Conservation (phyloP, 2,329 filamentous ascomycete species). For the Dactylellina cionopaga region DNA sequence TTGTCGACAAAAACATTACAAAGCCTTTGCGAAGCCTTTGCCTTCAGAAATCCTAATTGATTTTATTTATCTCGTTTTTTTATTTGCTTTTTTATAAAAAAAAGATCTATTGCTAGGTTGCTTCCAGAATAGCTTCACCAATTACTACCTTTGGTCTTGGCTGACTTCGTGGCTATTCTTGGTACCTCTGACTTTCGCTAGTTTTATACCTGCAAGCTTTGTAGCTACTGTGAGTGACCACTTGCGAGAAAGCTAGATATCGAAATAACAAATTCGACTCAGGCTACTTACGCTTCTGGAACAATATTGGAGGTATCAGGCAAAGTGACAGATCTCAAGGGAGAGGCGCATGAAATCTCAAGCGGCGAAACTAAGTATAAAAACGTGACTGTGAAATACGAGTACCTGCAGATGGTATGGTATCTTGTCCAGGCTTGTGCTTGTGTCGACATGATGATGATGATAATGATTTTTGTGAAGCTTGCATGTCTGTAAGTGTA, state of each 20-base stretch:
- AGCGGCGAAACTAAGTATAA: slow-evolving; percentile 29
- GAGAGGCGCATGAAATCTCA: slow-evolving; percentile 22
- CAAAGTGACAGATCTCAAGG: slow-evolving; percentile 28
- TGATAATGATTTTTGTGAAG: no score
- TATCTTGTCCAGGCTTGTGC: no score
- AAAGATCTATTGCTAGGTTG: no score
- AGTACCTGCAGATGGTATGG: slow-evolving; percentile 38
- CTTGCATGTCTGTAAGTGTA: no score
- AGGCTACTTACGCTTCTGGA: slow-evolving; percentile 13
- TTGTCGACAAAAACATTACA: slow-evolving; percentile 14
- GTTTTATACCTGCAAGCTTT: no score
- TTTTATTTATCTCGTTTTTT: neutral
- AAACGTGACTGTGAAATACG: slow-evolving; percentile 30
- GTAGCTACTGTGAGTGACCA: no score
- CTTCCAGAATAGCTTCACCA: slow-evolving; percentile 17
- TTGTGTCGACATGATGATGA: no score
- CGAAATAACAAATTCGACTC: slow-evolving; percentile 37
- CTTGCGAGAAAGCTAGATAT: no score
- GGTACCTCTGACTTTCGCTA: no score
- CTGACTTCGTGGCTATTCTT: no score
- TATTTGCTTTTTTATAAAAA: no score
- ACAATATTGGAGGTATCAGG: slow-evolving; percentile 7
- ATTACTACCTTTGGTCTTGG: no score
- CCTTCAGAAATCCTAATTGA: slow-evolving; percentile 5
- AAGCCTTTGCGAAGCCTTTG: slow-evolving; percentile 22